Evolutionary conservation across 2,329 filamentous ascomycete genomes (phyloP).

Genomic region (Acrocalymma vagum): DNA sequence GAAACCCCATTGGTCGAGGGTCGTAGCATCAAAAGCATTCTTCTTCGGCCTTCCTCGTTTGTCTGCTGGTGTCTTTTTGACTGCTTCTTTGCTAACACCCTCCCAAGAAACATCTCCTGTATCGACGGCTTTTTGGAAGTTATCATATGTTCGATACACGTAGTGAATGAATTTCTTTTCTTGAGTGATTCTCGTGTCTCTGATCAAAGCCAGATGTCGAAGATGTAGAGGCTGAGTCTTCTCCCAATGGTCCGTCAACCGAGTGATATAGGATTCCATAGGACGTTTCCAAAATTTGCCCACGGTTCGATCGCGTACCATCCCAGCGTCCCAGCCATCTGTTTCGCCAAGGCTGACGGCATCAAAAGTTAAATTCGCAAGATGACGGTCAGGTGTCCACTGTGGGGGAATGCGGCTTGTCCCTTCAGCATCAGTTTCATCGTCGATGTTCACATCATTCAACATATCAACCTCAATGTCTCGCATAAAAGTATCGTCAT

Average conservation of each 20-base stretch:
- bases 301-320: conserved; percentile 48
- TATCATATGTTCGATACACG: conserved; percentile 62
- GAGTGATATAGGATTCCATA: conserved; percentile 60
- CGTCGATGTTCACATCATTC: conserved; percentile 25
- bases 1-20: conserved; percentile 43
- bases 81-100: conserved; percentile 53
- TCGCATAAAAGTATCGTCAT: conserved; percentile 38
- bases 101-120: conserved; percentile 61
- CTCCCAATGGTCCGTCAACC: conserved; percentile 65
- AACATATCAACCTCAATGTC: conserved; percentile 42
- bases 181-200: conserved; percentile 59
- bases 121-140: conserved; percentile 63
- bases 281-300: conserved; percentile 64
- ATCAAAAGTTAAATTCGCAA: conserved; percentile 63
- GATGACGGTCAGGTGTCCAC: conserved; percentile 63
- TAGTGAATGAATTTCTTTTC: conserved; percentile 58
- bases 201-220: conserved; percentile 64
- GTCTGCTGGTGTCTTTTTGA: conserved; percentile 35
- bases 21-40: neutral
- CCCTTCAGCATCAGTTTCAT: conserved; percentile 35
- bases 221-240: conserved; percentile 66
- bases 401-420: conserved; percentile 52
- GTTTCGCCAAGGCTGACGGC: conserved; percentile 56
- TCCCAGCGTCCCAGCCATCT: conserved; percentile 59
- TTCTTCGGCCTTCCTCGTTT: conserved; percentile 25